Conservation (phyloP, 163 green algal species). For the Picocystis sp. region DNA sequence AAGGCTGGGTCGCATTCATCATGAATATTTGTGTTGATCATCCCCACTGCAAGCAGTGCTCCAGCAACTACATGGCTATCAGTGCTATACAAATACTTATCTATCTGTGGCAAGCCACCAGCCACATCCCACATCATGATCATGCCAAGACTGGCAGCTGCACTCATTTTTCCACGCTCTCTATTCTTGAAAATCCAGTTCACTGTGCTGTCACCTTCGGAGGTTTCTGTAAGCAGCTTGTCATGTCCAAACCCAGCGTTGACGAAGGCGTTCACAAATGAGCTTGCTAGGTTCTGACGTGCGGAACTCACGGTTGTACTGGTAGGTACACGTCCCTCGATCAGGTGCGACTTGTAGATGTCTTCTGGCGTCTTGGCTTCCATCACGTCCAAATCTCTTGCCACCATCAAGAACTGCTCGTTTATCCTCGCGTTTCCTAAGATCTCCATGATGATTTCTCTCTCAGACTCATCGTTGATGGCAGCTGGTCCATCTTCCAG, state of each 20-base stretch:
- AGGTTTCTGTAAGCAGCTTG: conserved; percentile 40
- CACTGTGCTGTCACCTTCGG: conserved; percentile 20
- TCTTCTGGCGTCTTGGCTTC: conserved; percentile 87
- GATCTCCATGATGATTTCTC: conserved; percentile 46
- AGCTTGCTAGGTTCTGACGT: conserved; percentile 77
- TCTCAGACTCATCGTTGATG: conserved; percentile 55
- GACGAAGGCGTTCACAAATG: conserved; percentile 96
- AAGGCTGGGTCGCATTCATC: conserved; percentile 94
- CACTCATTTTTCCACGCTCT: conserved; percentile 87
- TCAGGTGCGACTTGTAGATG: conserved; percentile 93
- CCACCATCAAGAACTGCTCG: conserved; percentile 75
- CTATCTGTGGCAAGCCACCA: conserved; percentile 71
- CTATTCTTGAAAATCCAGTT: conserved; percentile 52
- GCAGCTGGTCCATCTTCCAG: conserved; percentile 41
- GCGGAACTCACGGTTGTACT: conserved; percentile 62
- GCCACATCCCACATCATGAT: conserved; percentile 95
- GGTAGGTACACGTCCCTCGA: conserved; percentile 35
- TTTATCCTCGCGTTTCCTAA: conserved; percentile 54
- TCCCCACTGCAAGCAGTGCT: conserved; percentile 78
- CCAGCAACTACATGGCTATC: conserved; percentile 47
- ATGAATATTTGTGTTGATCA: conserved; percentile 65
- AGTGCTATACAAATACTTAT: conserved; percentile 82
- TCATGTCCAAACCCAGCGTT: conserved; percentile 88
- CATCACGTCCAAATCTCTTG: conserved; percentile 94
- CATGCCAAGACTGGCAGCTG: conserved; percentile 71